Conservation (phyloP, 176 grass and related monocot genomes). For the Musa beccarii region DNA sequence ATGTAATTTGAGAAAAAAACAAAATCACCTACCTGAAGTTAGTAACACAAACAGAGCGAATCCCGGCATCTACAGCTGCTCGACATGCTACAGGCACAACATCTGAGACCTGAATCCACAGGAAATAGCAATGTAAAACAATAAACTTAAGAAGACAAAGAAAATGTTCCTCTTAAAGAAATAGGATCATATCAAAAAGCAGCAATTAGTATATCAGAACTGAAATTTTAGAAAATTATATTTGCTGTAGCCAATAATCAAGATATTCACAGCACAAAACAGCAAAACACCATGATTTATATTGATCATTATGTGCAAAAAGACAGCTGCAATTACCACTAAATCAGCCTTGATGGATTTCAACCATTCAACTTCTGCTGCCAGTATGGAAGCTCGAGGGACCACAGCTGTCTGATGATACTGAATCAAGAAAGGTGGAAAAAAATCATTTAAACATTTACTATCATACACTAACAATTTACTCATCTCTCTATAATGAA, state of each 20-base stretch:
- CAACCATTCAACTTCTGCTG: constrained; percentile 82
- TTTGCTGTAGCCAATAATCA: background rate
- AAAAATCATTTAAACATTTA: background rate
- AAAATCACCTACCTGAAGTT: constrained; percentile 71
- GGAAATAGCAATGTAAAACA: background rate
- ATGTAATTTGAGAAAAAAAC: background rate
- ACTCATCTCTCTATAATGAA: background rate
- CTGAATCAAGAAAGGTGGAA: constrained; percentile 25
- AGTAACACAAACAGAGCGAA: constrained; percentile 81
- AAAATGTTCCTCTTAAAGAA: background rate
- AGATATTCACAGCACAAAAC: background rate
- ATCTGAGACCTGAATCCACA: constrained; percentile 63
- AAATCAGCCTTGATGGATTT: constrained; percentile 83
- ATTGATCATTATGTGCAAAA: background rate
- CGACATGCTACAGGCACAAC: constrained; percentile 92
- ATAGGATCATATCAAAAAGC: background rate
- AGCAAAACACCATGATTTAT: background rate
- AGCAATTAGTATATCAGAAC: background rate
- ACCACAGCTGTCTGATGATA: constrained; percentile 91
- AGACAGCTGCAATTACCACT: constrained; percentile 39
- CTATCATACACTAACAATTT: background rate
- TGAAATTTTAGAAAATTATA: background rate
- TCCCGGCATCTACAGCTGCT: constrained; percentile 78
- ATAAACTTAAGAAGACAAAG: no score
- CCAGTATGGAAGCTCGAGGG: constrained; percentile 70